A percentile compares a stretch with the other conserved stretches of the same genome.
phyloP scores from a whole-genome alignment of 2,329 filamentous ascomycete species.

The Penicillium brevicompactum region DNA sequence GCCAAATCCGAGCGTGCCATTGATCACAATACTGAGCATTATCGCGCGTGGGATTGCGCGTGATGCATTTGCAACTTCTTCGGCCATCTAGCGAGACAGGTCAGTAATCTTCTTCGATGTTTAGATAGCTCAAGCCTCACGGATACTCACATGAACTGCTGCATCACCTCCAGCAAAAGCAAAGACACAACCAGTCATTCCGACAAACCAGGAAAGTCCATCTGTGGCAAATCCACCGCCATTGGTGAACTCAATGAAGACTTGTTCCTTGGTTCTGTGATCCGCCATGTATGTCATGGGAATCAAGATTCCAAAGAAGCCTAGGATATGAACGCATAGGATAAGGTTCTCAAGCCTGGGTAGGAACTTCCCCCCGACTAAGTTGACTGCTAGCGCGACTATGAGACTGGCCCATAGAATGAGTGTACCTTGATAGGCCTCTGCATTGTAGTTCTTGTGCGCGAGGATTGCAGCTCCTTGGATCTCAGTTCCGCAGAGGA shows the following conservation, averaged over 20 bases:
- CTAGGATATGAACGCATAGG: conserved; percentile 53
- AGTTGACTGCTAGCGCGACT: conserved; percentile 46
- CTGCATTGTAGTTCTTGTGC: conserved; percentile 35
- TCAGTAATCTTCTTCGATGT: not conserved
- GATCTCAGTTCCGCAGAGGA: conserved; percentile 34
- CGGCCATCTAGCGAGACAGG: conserved; percentile 28
- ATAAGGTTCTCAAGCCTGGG: conserved; percentile 52
- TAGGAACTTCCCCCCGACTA: conserved; percentile 44
- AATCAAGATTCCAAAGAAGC: conserved; percentile 56
- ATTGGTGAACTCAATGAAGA: conserved; percentile 53
- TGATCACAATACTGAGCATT: conserved; percentile 37
- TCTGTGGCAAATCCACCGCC: conserved; percentile 47
- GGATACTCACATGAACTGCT: conserved; percentile 40
- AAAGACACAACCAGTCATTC: conserved; percentile 37
- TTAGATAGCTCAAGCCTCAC: not conserved
- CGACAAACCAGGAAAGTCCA: conserved; percentile 44
- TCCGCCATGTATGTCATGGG: conserved; percentile 47
- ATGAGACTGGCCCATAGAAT: conserved; percentile 48
- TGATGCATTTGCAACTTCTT: conserved; percentile 43
- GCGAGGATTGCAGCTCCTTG: conserved; percentile 44
- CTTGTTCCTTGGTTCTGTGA: conserved; percentile 43
- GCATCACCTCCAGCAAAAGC: conserved; percentile 40
- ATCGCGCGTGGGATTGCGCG: conserved; percentile 39
- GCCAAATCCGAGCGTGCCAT: conserved; percentile 37
- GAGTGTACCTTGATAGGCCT: conserved; percentile 54